Evolutionary conservation across 495 filamentous ascomycete genomes (phyloP).

Genomic region (Neurospora cerealis): DNA sequence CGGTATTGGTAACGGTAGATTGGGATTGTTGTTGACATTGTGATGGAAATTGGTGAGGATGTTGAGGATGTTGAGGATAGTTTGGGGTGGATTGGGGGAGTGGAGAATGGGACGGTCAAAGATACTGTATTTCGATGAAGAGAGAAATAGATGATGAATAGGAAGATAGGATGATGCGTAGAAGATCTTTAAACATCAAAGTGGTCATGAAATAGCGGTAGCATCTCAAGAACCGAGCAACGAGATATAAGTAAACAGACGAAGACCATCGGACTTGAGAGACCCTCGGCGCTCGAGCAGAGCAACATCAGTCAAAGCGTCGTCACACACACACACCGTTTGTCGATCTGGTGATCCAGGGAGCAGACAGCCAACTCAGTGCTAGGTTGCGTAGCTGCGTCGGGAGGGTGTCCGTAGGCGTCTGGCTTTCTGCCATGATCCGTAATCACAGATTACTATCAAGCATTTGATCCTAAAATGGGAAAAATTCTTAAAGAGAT

Average conservation of each 20-base stretch:
- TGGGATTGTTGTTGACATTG: not conserved
- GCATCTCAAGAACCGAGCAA: not conserved
- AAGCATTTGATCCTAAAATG: not conserved
- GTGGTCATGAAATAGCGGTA: not conserved
- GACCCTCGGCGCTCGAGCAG: not conserved
- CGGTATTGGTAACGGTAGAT: slow-evolving; percentile 7
- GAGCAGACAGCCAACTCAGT: not conserved
- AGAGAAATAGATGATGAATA: no score
- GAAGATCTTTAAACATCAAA: not conserved
- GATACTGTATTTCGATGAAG: no score
- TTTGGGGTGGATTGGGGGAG: not conserved
- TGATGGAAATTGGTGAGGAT: not conserved
- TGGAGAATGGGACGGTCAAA: no score
- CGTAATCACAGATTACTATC: not conserved
- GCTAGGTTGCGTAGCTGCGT: not conserved
- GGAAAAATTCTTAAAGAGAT: not conserved
- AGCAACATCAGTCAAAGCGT: not conserved
- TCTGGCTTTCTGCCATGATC: not conserved
- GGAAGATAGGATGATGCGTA: no score
- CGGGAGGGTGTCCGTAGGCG: not conserved
- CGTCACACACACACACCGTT: not conserved
- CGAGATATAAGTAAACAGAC: not conserved
- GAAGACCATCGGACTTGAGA: not conserved
- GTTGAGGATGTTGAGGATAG: not conserved
- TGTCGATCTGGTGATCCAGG: not conserved